Conservation (phyloP, 1,139 yeast genomes). For the Hyphopichia khmerensis region DNA sequence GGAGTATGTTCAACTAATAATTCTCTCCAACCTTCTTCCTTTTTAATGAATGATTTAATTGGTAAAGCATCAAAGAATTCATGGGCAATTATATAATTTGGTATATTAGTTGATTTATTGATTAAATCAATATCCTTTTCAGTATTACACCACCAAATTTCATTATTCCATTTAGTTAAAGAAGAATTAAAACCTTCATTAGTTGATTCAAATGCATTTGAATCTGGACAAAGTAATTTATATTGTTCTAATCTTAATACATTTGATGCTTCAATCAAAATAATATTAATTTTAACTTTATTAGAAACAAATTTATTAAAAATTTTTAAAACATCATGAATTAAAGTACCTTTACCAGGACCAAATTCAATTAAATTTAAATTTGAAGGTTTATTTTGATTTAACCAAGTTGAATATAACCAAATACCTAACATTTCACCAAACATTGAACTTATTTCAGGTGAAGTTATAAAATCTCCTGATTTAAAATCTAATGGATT, state of each 20-base stretch:
- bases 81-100: constrained; percentile 75
- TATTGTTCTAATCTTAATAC: constrained; percentile 61
- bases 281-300: constrained; percentile 38
- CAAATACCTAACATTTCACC: constrained; percentile 86
- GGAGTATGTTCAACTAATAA: constrained; percentile 58
- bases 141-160: constrained; percentile 68
- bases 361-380: constrained; percentile 79
- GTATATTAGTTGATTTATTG: constrained; percentile 48
- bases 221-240: constrained; percentile 44
- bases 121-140: constrained; percentile 58
- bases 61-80: constrained; percentile 90
- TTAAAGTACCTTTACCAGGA: constrained; percentile 82
- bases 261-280: constrained; percentile 72
- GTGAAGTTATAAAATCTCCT: constrained; percentile 85
- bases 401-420: constrained; percentile 60
- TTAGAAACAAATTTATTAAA: constrained; percentile 40
- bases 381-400: constrained; percentile 49
- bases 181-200: constrained; percentile 37
- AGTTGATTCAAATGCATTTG: constrained; percentile 16
- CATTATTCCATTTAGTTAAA: constrained; percentile 53
- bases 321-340: constrained; percentile 58
- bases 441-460: constrained; percentile 84
- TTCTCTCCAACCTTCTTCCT: constrained; percentile 75
- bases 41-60: constrained; percentile 64
- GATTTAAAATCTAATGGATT: constrained; percentile 62